A percentile compares a stretch with the other conserved stretches of the same genome.
These are phyloP conservation scores for Solanum infundibuliforme DNA, from an alignment of 257 asterid genomes.

Conservation along the genomic window DNA sequence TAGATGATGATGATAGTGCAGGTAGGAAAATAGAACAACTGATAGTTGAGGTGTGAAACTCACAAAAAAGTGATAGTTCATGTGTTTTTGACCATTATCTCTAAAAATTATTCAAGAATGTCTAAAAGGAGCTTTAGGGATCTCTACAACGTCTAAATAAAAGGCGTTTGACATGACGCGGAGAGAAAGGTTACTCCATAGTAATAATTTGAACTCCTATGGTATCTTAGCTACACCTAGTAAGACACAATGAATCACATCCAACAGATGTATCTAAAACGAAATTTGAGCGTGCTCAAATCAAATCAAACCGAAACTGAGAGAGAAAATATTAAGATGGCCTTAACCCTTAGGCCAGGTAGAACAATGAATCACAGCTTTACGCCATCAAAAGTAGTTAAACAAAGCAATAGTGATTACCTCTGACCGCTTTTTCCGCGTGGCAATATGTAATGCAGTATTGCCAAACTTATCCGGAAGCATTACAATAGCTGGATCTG, in stretches of 20 bases:
- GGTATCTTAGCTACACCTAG: neutral
- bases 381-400: neutral
- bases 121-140: neutral
- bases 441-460: slow-evolving; percentile 60
- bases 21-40: neutral
- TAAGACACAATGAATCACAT: neutral
- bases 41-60: neutral
- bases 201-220: neutral
- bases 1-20: neutral
- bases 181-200: neutral
- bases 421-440: slow-evolving; percentile 62
- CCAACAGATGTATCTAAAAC: neutral
- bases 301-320: neutral
- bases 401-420: slow-evolving; percentile 16
- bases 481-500: slow-evolving; percentile 62
- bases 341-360: neutral
- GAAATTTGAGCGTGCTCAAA: neutral
- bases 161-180: neutral
- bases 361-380: neutral
- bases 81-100: neutral
- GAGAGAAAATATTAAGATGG: neutral
- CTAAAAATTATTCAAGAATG: neutral
- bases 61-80: neutral
- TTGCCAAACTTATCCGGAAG: slow-evolving; percentile 65
- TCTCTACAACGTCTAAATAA: neutral